Evolutionary conservation across 2,329 filamentous ascomycete species (phyloP).

Genomic region (Apiospora koreana): DNA sequence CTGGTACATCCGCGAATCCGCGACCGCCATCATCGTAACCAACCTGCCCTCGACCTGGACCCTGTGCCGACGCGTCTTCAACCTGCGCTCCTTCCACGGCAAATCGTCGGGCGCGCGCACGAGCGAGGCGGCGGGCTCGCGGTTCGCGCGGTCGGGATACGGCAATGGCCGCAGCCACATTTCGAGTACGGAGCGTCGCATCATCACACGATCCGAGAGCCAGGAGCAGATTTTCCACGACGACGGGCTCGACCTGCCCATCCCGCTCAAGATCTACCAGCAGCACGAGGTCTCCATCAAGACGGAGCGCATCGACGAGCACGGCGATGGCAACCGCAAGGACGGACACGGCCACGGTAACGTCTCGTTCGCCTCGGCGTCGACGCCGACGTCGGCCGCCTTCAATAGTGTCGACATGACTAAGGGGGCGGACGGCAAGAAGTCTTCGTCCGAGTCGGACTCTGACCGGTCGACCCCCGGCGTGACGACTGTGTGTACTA

Average conservation of each 20-base stretch:
- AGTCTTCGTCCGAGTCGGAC: neutral
- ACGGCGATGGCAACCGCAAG: neutral
- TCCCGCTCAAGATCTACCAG: slow-evolving; percentile 40
- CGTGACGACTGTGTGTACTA: neutral
- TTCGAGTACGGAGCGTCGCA: slow-evolving; percentile 17
- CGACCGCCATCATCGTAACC: slow-evolving; percentile 45
- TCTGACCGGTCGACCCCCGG: neutral
- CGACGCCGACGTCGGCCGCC: neutral
- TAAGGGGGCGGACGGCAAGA: neutral
- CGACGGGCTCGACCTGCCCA: slow-evolving; percentile 27
- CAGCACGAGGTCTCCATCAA: slow-evolving; percentile 35
- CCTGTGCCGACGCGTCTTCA: slow-evolving; percentile 39
- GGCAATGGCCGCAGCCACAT: slow-evolving; percentile 22
- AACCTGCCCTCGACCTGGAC: slow-evolving; percentile 47
- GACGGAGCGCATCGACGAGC: slow-evolving; percentile 9
- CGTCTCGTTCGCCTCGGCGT: neutral
- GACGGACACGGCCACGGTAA: neutral
- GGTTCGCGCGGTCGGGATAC: slow-evolving; percentile 27
- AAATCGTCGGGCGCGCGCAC: slow-evolving; percentile 31
- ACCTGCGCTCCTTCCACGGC: slow-evolving; percentile 35
- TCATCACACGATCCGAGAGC: slow-evolving; percentile 33
- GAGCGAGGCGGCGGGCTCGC: slow-evolving; percentile 14
- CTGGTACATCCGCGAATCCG: slow-evolving; percentile 49
- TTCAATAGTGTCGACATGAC: neutral
- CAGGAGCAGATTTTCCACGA: slow-evolving; percentile 35